Conservation (phyloP, 2,329 filamentous ascomycete species). For the Aspergillus awamori region DNA sequence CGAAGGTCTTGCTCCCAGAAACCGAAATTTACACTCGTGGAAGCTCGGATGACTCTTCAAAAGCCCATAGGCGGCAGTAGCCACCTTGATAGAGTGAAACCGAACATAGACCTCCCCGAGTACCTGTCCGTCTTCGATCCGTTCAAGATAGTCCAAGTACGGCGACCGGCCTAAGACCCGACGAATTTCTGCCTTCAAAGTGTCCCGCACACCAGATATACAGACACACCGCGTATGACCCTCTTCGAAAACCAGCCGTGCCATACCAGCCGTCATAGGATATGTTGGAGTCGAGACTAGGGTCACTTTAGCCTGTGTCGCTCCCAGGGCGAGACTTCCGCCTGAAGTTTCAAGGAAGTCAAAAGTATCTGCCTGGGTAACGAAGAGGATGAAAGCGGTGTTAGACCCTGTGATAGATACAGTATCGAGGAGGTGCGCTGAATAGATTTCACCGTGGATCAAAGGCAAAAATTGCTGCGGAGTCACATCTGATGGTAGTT, state of each 20-base stretch:
- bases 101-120: constrained; percentile 18
- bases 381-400: constrained; percentile 36
- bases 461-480: constrained; percentile 29
- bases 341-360: constrained; percentile 25
- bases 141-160: constrained; percentile 21
- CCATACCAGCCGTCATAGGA: constrained; percentile 29
- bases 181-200: constrained; percentile 13
- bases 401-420: constrained; percentile 31
- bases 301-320: constrained; percentile 23
- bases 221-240: constrained; percentile 33
- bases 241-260: constrained; percentile 22
- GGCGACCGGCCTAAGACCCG: constrained; percentile 14
- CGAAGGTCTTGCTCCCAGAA: constrained; percentile 13
- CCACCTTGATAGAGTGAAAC: constrained; percentile 27
- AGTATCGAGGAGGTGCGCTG: constrained; percentile 35
- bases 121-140: constrained; percentile 17
- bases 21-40: constrained; percentile 19
- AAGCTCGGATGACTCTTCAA: constrained; percentile 20
- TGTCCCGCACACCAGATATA: constrained; percentile 18
- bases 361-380: constrained; percentile 28
- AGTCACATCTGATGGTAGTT: constrained; percentile 27
- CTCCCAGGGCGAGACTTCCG: constrained; percentile 24
- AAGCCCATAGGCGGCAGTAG: constrained; percentile 16
- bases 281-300: constrained; percentile 36
- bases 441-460: constrained; percentile 32